Evolutionary conservation across 2,329 filamentous ascomycete species (phyloP), one percentile per base, ranked within the genome.

Genomic region (Gremmenia infestans): DNA sequence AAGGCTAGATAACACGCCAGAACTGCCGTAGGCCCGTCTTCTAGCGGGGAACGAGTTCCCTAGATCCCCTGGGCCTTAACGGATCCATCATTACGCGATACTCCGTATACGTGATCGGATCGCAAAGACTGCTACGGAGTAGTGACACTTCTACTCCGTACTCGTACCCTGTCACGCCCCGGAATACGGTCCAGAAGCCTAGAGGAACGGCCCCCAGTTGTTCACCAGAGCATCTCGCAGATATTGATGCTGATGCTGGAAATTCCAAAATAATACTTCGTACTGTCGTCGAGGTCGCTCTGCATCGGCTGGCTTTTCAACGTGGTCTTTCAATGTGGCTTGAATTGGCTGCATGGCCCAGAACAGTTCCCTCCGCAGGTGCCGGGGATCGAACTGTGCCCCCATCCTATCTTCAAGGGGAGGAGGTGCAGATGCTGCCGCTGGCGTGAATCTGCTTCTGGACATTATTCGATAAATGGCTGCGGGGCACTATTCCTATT

Each of bases 391-490:
- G 28, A 43, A 48, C 51, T 54, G 51, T 57, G 51, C 55, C 55
- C 52, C 48, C 28, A 32, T 14, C 52, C 12, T 35, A 50, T 47
- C 37, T 45, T 37, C 37, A 42, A 47, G 32, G n/a, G 40, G 39
- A 42, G 19, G 39, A 51, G 37, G 46, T 46, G 54, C 48, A 58
- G 46, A 53, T 52, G 32, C 50, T 58, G 43, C 55, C 58, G 50
- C 56, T 57, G 59, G 54, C 52, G 48, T 39, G 51, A 35, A 53
- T 50, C 56, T 55, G 23, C 15, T 54, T 60, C 51, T 9, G 61
- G 58, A 17, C 47, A 59, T 60, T 57, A 36, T 39, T 56, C 49
- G 53, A 60, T 53, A 55, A 56, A 57, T 55, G 54, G 58, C 59
- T 50, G 45, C 40, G 43, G 42, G 48, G 28, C 19, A 43, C 25